A percentile compares a stretch with the other conserved stretches of the same genome.
These are phyloP conservation scores for Pavlovales sp. DNA, from an alignment of 208 protist genomes.

Conservation along the genomic window DNA sequence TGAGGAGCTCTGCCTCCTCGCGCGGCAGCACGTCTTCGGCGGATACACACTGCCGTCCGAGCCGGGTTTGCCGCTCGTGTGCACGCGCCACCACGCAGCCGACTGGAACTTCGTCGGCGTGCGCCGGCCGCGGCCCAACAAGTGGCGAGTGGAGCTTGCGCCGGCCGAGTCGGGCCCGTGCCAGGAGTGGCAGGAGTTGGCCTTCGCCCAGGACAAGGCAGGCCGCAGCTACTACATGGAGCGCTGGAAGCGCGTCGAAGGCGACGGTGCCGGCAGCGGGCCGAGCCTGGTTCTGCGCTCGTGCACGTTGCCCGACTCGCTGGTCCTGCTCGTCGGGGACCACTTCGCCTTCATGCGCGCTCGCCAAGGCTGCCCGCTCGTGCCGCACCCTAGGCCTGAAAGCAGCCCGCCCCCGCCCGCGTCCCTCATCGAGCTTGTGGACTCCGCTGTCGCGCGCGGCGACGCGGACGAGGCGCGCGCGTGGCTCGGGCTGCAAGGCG, in stretches of 20 bases:
- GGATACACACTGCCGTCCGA: constrained; percentile 20
- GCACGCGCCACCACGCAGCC: constrained; percentile 46
- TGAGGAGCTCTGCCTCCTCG: constrained; percentile 25
- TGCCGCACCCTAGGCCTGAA: not conserved
- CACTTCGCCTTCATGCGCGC: not conserved
- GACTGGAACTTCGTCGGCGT: constrained; percentile 48
- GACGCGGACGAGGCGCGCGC: not conserved
- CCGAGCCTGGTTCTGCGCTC: not conserved
- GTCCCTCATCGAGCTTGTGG: not conserved
- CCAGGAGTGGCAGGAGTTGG: constrained; percentile 29
- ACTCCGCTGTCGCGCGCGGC: not conserved
- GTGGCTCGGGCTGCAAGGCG: not conserved
- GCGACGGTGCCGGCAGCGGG: not conserved
- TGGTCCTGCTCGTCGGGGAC: not conserved
- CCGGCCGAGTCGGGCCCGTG: not conserved
- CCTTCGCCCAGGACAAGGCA: constrained; percentile 14
- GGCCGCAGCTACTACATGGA: constrained; percentile 41
- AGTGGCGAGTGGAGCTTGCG: not conserved
- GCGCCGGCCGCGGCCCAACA: constrained; percentile 39
- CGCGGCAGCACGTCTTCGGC: constrained; percentile 41
- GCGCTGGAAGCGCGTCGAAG: constrained; percentile 31
- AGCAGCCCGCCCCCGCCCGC: not conserved
- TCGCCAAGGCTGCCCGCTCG: not conserved
- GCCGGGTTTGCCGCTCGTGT: not conserved
- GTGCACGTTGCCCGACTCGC: not conserved